Base-by-base conservation (phyloP, 352 stramenopile species). In the Phytophthora cryptogea region DNA sequence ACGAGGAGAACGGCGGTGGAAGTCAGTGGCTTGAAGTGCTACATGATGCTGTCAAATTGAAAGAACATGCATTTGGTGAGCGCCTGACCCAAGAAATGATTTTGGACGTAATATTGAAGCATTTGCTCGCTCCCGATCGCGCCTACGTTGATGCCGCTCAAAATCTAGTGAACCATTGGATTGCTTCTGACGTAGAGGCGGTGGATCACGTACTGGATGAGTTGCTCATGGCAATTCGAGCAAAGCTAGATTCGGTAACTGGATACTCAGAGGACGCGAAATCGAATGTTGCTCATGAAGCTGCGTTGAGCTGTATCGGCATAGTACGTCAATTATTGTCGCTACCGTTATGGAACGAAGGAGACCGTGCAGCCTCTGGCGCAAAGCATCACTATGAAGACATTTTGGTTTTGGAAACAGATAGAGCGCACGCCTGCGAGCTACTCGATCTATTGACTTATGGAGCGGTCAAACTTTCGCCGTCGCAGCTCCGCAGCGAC, bases 21-120 rank as follows among this genome's bases (percentile, higher is more conserved):
- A 64, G 30, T 46, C 62, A 66, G 51, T 92, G 83, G 83, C 68
- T 80, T 13, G 69, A 72, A 31, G 66, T 92, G 13, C 76, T 81
- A 57, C 72, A 79, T 42, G 80, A 92, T 50, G 79, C 72, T n/a
- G 20, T 80, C 27, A 83, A 88, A 48, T 54, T 92, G 17, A 88
- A 92, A 66, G 78, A 80, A 7, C 83, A 89, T 57, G 68, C 84
- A 5, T 89, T 92, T 66, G 80, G 78, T 2, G 80, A 87, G 26
- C 68, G 73, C 14, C 33, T 90, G 1, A 76, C 53, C 11, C 73
- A 88, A 57, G 72, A 92, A 37, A 61, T 54, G 20, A 85, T 92
- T 20, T 55, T 90, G 5, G 72, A 77, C 14, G 54, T 75, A 9
- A 74, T 92, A 33, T 56, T 89, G 30, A 72, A 70, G 26, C 78